Base-by-base conservation (phyloP, 2,329 filamentous ascomycete species). In the Diaporthe vexans region DNA sequence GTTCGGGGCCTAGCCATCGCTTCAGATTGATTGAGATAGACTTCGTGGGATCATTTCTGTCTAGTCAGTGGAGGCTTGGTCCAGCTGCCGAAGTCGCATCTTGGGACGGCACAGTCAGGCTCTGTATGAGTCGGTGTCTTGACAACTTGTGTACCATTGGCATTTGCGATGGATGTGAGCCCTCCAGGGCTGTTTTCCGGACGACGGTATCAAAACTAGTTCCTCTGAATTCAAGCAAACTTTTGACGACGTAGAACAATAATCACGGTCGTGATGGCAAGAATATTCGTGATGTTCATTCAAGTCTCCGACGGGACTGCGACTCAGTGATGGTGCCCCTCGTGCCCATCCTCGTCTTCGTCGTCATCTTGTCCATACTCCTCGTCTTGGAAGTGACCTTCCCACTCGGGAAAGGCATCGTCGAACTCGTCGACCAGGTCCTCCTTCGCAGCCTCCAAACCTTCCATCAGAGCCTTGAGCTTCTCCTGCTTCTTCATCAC, bases 341-440 rank as follows among this genome's bases (percentile, higher is more conserved):
- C 26, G 4, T 71, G 52, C 19, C 13, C 52, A 26, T 52, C 54
- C 26, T 71, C 69, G 4, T 61, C 69, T 3, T 61, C 69, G 5
- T 26, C 69, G 4, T 61, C 69, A 4, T 71, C 54, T 9, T 61
- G 37, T 52, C 57, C 69, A 19, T 33, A 51, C 26, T 71, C 52
- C 13, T 71, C 69, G 43, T 71, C 69, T 26, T 48, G 51, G 57
- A 59, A 71, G 59, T 71, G 69, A 1, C 52, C 69, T 11, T 58
- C 52, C 69, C 69, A 71, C 15, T 71, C 69, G 11, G 69, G 69
- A 19, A 71, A 71, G 3, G 52, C 69, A 37, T 71, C 69, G 1
- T 46, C 40, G 21, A 61, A 48, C 2, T 17, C 37, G n/a, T n/a
- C 17, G 43, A n/a, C 59, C 11, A 71, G 4, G 19, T 7, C 33